Evolutionary conservation across 345 rosid species (phyloP), one percentile per base, ranked within the genome.

Genomic region (Sisymbrium altissimum): DNA sequence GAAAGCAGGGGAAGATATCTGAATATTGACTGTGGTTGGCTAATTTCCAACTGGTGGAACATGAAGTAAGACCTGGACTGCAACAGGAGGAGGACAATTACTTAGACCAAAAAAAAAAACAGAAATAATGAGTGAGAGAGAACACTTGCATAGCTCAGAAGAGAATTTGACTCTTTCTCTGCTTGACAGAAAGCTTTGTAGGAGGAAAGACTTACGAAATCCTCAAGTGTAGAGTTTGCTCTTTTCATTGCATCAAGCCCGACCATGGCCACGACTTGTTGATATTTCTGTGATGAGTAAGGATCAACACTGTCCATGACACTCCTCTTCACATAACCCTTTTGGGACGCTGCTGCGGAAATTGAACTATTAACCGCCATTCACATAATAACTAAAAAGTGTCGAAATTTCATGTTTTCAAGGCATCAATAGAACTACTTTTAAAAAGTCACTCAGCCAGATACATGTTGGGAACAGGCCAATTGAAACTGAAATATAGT

Each of bases 41-140:
- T 86, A 55, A 84, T 75, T 41, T 91, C 90, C 83, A 94, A 72
- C 11, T 78, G 87, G 64, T 89, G 97, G 81, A 94, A 94, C 97
- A 94, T 94, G 80, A 89, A 91, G 70, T 94, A 94, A 69, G 97
- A 94, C 68, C 97, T 86, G 85, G 96, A 86, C 96, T 94, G 92
- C 59, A 61, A 81, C 75, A 44, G n/a, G 50, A 62, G 18, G 36
- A 2, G 29, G 15, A 36, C 43, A 45, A 46, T 62, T 32, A 45
- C 73, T 36, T 33, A 56, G 13, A 53, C 61, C 40, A 14, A 25
- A 19, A 32, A 25, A 25, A 32, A 50, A 19, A 14, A 27, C 46
- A 38, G 6, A 55, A 52, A 62, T 25, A 59, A 49, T 36, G 33
- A 27, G 36, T 43, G 33, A 53, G 58, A 13, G 39, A 18, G 50